Percentiles rank a stretch among this genome's conserved stretches.
phyloP scores from a whole-genome alignment of 495 filamentous ascomycete genomes.

The Trichoderma orchidacearum region DNA sequence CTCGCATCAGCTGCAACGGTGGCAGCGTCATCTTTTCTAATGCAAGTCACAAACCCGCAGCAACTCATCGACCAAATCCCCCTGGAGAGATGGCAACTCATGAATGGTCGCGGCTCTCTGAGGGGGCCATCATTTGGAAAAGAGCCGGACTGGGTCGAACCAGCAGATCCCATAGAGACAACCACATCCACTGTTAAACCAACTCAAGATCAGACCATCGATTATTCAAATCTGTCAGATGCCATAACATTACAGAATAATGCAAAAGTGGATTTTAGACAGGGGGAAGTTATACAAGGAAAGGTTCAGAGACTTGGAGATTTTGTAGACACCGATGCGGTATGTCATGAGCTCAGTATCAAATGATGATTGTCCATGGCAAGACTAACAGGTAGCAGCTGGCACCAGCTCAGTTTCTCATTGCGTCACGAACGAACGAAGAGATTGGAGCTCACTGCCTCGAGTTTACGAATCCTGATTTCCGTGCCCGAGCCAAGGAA shows the following conservation, averaged over 20 bases:
- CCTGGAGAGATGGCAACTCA: conserved; percentile 7
- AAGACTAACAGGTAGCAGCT: background rate
- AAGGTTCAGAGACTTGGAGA: conserved; percentile 24
- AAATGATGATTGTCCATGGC: too few species aligned
- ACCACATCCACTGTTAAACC: background rate
- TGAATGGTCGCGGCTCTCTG: conserved; percentile 6
- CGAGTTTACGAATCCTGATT: conserved; percentile 23
- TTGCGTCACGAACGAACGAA: conserved; percentile 14
- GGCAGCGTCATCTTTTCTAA: conserved; percentile 25
- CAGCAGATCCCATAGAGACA: conserved; percentile 2
- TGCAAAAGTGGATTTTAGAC: background rate
- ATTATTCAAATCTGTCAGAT: background rate
- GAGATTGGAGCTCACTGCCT: conserved; percentile 20
- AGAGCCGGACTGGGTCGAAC: conserved; percentile 9
- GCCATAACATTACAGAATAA: background rate
- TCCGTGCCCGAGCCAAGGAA: conserved; percentile 16
- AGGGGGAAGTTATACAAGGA: background rate
- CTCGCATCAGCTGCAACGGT: conserved; percentile 27
- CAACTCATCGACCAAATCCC: conserved; percentile 16
- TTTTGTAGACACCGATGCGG: conserved; percentile 29
- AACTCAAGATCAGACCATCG: too few species aligned
- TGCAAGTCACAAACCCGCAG: conserved; percentile 21
- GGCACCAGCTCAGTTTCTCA: conserved; percentile 19
- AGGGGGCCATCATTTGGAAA: background rate
- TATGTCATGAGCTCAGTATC: conserved; percentile 1